These are phyloP conservation scores for Verticillium nonalfalfae DNA, from an alignment of 2,329 filamentous ascomycete species.

Conservation along the genomic window DNA sequence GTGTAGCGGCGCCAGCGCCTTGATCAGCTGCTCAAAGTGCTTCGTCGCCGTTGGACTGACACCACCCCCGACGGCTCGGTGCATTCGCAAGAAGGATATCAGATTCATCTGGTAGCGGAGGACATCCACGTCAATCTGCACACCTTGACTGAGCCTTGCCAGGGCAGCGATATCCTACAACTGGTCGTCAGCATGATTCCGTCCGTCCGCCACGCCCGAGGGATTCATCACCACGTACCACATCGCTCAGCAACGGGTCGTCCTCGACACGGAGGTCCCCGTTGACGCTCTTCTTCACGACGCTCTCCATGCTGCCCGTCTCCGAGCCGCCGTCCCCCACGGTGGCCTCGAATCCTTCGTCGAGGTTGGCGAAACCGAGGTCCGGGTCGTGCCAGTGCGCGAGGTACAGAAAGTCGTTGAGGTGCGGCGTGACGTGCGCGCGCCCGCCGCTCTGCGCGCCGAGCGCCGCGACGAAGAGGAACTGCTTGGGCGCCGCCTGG, in stretches of 20 bases:
- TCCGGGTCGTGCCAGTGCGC: conserved; percentile 74
- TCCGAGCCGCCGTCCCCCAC: conserved; percentile 16
- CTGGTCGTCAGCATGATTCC: conserved; percentile 10
- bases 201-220: not conserved
- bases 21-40: conserved; percentile 65
- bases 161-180: conserved; percentile 52
- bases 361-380: conserved; percentile 69
- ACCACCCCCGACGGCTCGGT: conserved; percentile 75
- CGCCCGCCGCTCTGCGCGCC: conserved; percentile 37
- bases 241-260: conserved; percentile 31
- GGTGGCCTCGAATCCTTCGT: conserved; percentile 45
- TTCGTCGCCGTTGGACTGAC: conserved; percentile 73
- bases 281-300: conserved; percentile 31
- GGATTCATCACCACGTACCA: conserved; percentile 25
- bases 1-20: conserved; percentile 75
- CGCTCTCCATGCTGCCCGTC: conserved; percentile 34
- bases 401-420: conserved; percentile 82
- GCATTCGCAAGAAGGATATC: conserved; percentile 77
- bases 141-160: conserved; percentile 47
- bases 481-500: conserved; percentile 67
- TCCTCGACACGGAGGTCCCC: conserved; percentile 8
- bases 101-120: conserved; percentile 83
- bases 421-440: conserved; percentile 45
- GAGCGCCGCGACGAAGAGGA: conserved; percentile 75
- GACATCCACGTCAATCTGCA: conserved; percentile 69